A percentile compares a stretch with the other conserved stretches of the same genome.
phyloP scores from a whole-genome alignment of 2,329 filamentous ascomycete species.

The Macrophomina pseudophaseolina region DNA sequence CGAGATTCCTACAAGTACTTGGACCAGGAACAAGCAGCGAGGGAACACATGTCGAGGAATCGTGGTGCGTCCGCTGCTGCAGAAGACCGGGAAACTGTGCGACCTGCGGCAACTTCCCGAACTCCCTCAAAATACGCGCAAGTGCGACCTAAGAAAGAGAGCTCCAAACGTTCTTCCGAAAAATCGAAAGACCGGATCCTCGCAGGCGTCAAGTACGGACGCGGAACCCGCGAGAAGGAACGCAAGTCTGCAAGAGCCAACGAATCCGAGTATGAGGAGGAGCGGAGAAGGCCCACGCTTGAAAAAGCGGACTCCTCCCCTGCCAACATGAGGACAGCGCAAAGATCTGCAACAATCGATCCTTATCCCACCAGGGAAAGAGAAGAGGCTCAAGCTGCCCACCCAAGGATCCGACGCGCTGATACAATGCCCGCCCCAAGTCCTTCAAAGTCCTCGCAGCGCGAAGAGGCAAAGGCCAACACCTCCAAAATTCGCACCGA shows the following conservation, averaged over 20 bases:
- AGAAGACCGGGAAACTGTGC: not conserved
- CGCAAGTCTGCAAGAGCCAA: slow-evolving; percentile 38
- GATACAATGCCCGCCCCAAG: slow-evolving; percentile 47
- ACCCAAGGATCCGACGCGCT: slow-evolving; percentile 45
- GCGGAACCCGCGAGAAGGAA: slow-evolving; percentile 30
- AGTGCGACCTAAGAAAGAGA: slow-evolving; percentile 16
- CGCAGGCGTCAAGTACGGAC: slow-evolving; percentile 12
- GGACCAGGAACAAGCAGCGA: slow-evolving; percentile 9
- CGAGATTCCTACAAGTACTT: slow-evolving; percentile 9
- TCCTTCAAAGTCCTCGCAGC: slow-evolving; percentile 34
- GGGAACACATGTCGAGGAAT: slow-evolving; percentile 15
- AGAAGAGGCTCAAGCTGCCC: slow-evolving; percentile 33
- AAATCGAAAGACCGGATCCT: slow-evolving; percentile 21
- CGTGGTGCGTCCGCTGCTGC: not conserved
- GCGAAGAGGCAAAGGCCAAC: slow-evolving; percentile 35
- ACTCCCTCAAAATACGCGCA: slow-evolving; percentile 5
- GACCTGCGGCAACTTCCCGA: not conserved
- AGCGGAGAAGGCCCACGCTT: slow-evolving; percentile 41
- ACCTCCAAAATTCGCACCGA: slow-evolving; percentile 41
- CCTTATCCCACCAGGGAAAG: slow-evolving; percentile 34
- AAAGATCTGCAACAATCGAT: slow-evolving; percentile 40
- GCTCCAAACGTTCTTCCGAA: slow-evolving; percentile 7
- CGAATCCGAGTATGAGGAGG: slow-evolving; percentile 36
- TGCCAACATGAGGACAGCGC: slow-evolving; percentile 38
- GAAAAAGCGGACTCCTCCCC: slow-evolving; percentile 46